A percentile compares a stretch with the other conserved stretches of the same genome.
Conservation (phyloP, 2,329 filamentous ascomycete species). For the Tolypocladium cylindrosporum region DNA sequence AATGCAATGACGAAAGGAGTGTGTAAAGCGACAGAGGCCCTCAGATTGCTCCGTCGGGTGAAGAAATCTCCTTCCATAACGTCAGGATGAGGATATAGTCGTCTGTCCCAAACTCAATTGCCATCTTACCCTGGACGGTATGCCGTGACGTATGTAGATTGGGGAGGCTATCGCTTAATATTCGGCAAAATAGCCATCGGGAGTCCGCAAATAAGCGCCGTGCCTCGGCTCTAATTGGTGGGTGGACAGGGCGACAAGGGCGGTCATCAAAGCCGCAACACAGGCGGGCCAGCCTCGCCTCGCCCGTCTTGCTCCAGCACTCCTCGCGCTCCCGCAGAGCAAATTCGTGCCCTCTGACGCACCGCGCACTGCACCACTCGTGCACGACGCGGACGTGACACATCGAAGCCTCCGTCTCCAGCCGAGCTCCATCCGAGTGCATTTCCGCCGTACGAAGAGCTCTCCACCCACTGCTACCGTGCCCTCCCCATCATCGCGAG, state of each 20-base stretch:
- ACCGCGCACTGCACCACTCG: neutral
- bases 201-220: constrained; percentile 7
- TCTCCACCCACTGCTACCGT: neutral
- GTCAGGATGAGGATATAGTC: too few relatives aligned
- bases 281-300: neutral
- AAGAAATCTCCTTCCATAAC: neutral
- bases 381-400: neutral
- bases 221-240: constrained; percentile 4
- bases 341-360: neutral
- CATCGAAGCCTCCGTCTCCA: neutral
- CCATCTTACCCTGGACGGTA: neutral
- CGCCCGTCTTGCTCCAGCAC: neutral
- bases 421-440: neutral
- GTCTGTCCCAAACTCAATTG: neutral
- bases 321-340: neutral
- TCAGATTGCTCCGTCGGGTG: neutral
- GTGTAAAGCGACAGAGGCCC: neutral
- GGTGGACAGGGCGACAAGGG: neutral
- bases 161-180: neutral
- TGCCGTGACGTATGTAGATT: constrained; percentile 3
- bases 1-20: neutral
- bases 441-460: neutral
- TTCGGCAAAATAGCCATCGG: constrained; percentile 1
- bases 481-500: neutral
- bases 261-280: neutral